These are phyloP conservation scores for Calvatia gigantea DNA, from an alignment of 768 basidiomycete genomes.

Conservation along the genomic window DNA sequence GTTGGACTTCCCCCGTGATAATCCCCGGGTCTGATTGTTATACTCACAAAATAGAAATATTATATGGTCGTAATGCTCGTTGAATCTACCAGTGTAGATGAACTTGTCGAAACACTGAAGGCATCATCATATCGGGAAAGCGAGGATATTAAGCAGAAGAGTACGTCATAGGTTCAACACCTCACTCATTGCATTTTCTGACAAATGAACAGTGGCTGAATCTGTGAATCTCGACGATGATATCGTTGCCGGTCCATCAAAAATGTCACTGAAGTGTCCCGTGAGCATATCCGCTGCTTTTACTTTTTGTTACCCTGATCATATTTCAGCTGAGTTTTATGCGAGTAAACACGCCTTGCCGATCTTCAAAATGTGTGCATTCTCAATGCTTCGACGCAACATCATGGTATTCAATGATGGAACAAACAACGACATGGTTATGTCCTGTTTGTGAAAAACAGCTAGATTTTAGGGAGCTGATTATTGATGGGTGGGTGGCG, in stretches of 20 bases:
- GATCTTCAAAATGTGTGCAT: conserved; percentile 86
- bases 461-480: conserved; percentile 75
- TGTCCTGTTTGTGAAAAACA: conserved; percentile 91
- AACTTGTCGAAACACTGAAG: conserved; percentile 67
- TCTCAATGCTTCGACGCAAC: conserved; percentile 93
- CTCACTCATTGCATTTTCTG: not conserved
- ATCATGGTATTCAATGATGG: conserved; percentile 94
- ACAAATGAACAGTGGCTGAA: conserved; percentile 47
- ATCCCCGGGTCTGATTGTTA: conserved; percentile 1
- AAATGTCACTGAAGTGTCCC: conserved; percentile 91
- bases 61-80: conserved; percentile 84
- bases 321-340: conserved; percentile 73
- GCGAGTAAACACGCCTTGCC: conserved; percentile 80
- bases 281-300: conserved; percentile 44
- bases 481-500: conserved; percentile 77
- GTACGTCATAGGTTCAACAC: conserved; percentile 39
- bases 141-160: conserved; percentile 60
- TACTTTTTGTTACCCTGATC: not conserved
- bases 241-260: conserved; percentile 85
- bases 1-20: not conserved
- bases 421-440: conserved; percentile 92
- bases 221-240: conserved; percentile 77
- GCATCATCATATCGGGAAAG: conserved; percentile 62
- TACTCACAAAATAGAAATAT: conserved; percentile 60
- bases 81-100: conserved; percentile 66